Percentiles rank a stretch among this genome's conserved stretches.
Conservation (phyloP, 306 rosid genomes). For the Dryas alaskensis region DNA sequence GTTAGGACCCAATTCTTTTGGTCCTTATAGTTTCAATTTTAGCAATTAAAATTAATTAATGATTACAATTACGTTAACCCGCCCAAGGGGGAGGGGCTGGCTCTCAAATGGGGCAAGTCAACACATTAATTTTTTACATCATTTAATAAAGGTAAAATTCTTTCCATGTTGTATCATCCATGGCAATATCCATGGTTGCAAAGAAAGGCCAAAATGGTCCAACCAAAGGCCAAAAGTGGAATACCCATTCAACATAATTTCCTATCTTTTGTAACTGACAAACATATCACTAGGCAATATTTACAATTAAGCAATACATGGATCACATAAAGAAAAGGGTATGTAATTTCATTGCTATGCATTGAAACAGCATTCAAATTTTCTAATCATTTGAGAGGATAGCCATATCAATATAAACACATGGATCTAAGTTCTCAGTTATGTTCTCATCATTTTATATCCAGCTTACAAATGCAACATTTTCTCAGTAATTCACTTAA, state of each 20-base stretch:
- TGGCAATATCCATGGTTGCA: not conserved
- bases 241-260: not conserved
- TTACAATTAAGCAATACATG: not conserved
- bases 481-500: not conserved
- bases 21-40: too few relatives aligned
- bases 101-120: not conserved
- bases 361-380: not conserved
- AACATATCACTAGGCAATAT: not conserved
- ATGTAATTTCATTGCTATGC: not conserved
- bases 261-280: not conserved
- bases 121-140: not conserved
- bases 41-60: too few relatives aligned
- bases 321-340: not conserved
- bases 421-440: slow-evolving; percentile 4
- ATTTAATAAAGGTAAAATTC: not conserved
- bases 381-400: not conserved
- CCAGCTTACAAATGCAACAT: not conserved
- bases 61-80: too few relatives aligned
- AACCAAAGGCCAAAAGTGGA: not conserved
- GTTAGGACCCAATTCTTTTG: too few relatives aligned
- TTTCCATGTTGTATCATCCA: not conserved
- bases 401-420: not conserved
- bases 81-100: not conserved
- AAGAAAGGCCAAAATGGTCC: not conserved
- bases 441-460: not conserved